Evolutionary conservation across 805 yeast genomes (phyloP), one percentile per base, ranked within the genome.

Genomic region (Ogataea neopini): DNA sequence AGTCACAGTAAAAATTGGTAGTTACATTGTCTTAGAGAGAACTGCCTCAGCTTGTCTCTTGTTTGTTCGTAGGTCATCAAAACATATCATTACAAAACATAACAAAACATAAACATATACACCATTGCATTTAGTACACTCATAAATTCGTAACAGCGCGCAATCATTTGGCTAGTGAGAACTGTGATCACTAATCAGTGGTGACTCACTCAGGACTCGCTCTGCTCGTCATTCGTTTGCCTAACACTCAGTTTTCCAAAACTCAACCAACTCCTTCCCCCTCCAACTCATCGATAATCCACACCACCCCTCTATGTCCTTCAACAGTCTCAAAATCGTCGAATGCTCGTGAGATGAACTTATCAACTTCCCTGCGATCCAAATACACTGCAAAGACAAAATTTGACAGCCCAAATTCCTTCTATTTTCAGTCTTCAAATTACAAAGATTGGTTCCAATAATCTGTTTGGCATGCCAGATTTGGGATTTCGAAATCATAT

Each of bases 391-490:
- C 28, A 58, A 43, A 3, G 59, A 49, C 15, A 54, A n/a, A 9
- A 48, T 32, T 28, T 52, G 55, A 28, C 56, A 58, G 9, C 60
- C 60, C 6, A 47, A 38, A 28, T 51, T 54, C 14, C 58, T 49
- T 32, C 49, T 30, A 23, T 47, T 47, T 29, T 49, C 50, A 5
- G 39, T 23, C 35, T 32, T 40, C 56, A 58, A 44, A 39, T 54
- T 56, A 45, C 55, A 50, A 17, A 58, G 26, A 32, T 54, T 58
- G 28, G 68, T 67, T 20, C 69, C 70, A 42, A 68, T 57, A 9
- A 69, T 68, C 46, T 68, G 73, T 45, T 69, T 69, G 4, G 74
- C 73, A 50, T 69, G 74, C 72, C 72, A 68, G 13, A 69, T 63
- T 37, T 65, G 62, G 2, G 73, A 66, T 43, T 56, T 51, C 4